Evolutionary conservation across 78 protist genomes (phyloP).

Genomic region (Cavenderia fasciculata): DNA sequence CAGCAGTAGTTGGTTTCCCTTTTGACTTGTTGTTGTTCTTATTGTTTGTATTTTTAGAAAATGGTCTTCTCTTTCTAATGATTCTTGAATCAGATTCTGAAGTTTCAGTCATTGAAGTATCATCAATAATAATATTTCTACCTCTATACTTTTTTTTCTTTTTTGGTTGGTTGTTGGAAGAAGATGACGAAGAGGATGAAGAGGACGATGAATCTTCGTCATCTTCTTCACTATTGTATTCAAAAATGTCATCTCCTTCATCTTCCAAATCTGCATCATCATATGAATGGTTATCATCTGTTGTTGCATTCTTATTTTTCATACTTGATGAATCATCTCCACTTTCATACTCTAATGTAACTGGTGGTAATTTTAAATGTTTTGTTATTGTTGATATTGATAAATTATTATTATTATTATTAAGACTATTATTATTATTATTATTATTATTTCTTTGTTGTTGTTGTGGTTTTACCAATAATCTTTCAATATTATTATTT

Average conservation of each 20-base stretch:
- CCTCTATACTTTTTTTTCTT: neutral
- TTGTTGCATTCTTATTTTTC: neutral
- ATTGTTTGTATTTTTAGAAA: conserved; percentile 12
- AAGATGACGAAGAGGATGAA: too few relatives aligned
- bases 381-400: neutral
- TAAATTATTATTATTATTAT: neutral
- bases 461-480: neutral
- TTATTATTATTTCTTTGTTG: neutral
- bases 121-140: too few relatives aligned
- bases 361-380: conserved; percentile 6
- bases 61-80: neutral
- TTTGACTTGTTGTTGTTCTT: conserved; percentile 1
- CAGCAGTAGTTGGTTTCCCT: neutral
- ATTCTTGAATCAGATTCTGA: conserved; percentile 15
- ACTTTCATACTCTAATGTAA: conserved; percentile 11
- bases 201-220: neutral
- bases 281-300: neutral
- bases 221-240: neutral
- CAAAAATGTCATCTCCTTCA: neutral
- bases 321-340: conserved; percentile 1
- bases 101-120: conserved; percentile 18
- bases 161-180: neutral
- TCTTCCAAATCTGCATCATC: conserved; percentile 4
- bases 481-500: neutral
- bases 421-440: neutral